A percentile compares a stretch with the other conserved stretches of the same genome.
Evolutionary conservation across 2,329 filamentous ascomycete species (phyloP).

Genomic region (Colletotrichum cuscutae): DNA sequence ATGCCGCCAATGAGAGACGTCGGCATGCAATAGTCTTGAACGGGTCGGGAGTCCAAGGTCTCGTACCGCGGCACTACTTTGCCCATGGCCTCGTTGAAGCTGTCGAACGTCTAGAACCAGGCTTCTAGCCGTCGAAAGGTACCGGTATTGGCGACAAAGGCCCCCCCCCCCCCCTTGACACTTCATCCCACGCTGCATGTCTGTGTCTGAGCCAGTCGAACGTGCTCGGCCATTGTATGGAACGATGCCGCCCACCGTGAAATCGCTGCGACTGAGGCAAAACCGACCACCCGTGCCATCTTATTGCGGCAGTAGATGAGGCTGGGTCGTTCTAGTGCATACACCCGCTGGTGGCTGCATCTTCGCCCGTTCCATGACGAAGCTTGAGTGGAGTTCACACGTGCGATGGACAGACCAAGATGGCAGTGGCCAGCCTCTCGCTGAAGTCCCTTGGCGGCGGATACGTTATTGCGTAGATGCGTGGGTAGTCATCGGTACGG

Average conservation of each 20-base stretch:
- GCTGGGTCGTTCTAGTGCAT: background rate
- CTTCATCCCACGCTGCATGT: constrained; percentile 21
- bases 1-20: constrained; percentile 26
- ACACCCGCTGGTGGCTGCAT: background rate
- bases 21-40: constrained; percentile 6
- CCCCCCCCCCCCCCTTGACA: background rate
- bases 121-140: background rate
- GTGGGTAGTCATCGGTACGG: background rate
- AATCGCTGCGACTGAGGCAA: background rate
- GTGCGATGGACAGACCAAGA: constrained; percentile 14
- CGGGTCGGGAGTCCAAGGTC: background rate
- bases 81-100: background rate
- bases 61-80: constrained; percentile 1
- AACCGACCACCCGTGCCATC: background rate
- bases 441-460: constrained; percentile 13
- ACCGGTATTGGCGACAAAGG: constrained; percentile 13
- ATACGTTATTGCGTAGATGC: background rate
- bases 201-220: constrained; percentile 1
- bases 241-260: background rate
- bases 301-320: background rate
- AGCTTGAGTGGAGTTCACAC: constrained; percentile 24
- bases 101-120: constrained; percentile 11
- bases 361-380: constrained; percentile 5
- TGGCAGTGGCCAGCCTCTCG: constrained; percentile 10
- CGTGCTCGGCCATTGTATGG: background rate